Evolutionary conservation across 2,329 filamentous ascomycete genomes (phyloP).

Genomic region (Pseudogymnoascus sp.): DNA sequence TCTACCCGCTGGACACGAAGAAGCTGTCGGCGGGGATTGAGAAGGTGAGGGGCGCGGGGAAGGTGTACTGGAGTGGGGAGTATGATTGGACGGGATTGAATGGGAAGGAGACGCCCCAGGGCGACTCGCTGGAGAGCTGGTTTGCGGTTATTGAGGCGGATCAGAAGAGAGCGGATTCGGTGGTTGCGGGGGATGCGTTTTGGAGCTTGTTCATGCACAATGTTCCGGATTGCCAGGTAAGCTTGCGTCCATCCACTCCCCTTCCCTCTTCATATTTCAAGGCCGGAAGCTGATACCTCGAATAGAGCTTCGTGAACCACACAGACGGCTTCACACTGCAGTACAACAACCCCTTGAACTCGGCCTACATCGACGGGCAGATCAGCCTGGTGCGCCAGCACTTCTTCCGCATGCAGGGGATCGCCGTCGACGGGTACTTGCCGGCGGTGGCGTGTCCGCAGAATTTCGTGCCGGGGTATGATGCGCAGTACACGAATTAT

Average conservation of each 20-base stretch:
- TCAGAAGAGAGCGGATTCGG: conserved; percentile 19
- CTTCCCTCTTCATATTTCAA: too few relatives aligned
- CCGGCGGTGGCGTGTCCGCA: conserved; percentile 35
- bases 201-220: conserved; percentile 42
- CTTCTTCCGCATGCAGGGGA: conserved; percentile 34
- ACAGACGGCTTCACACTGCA: conserved; percentile 39
- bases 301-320: conserved; percentile 37
- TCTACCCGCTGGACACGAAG: conserved; percentile 36
- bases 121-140: conserved; percentile 33
- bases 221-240: conserved; percentile 37
- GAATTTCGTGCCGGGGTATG: conserved; percentile 22
- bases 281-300: too few relatives aligned
- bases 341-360: conserved; percentile 38
- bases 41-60: conserved; percentile 30
- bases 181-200: conserved; percentile 36
- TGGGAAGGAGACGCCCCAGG: conserved; percentile 18
- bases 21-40: conserved; percentile 35
- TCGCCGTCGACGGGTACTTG: conserved; percentile 30
- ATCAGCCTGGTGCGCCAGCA: conserved; percentile 39
- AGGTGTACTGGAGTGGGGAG: conserved; percentile 40
- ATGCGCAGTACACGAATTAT: conserved; percentile 17
- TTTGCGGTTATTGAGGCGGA: conserved; percentile 35
- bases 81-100: conserved; percentile 38
- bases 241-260: conserved; percentile 12
- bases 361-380: conserved; percentile 31